Base-by-base conservation (phyloP, 176 grass and related monocot genomes). In the Oryza coarctata region DNA sequence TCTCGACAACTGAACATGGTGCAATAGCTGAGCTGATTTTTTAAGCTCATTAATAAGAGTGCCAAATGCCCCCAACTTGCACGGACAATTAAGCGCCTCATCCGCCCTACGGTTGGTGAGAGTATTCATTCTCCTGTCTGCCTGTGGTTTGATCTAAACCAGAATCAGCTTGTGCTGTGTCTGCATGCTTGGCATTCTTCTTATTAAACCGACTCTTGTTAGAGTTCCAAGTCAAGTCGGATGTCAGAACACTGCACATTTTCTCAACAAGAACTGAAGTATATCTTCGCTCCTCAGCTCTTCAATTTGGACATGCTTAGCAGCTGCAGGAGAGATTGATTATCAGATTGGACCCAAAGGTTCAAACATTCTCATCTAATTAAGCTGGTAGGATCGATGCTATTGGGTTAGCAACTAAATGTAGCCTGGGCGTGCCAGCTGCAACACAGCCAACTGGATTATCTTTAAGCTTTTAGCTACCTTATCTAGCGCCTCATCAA, bases 391-490 rank as follows among this genome's bases (percentile, higher is more conserved):
- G 20, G 20, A 55, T 55, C 50, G 22, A 55, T 55, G 18, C 50
- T 58, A 45, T 58, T 84, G 12, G 73, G 38, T 84, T 69, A 43
- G 41, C 36, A 47, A 66, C 71, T 55, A 49, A 66, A 38, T 83
- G 81, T 61, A 22, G 76, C 63, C 22, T 62, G 35, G 9, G 40
- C 33, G 23, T 18, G 23, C 18, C 36, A 13, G 75, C 38, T 76
- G 38, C 38, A 39, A 39, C 38, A 39, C n/a, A n/a, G n/a, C n/a
- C n/a, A n/a, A n/a, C n/a, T n/a, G n/a, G n/a, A n/a, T n/a, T n/a
- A n/a, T n/a, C n/a, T n/a, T n/a, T n/a, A n/a, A n/a, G n/a, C n/a
- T n/a, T n/a, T 39, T 28, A 44, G 20, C 13, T 50, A 45, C 43
- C 43, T 39, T 45, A 50, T 18, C 6, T 17, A 20, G 17, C 47